Evolutionary conservation across 345 rosid species (phyloP), one percentile per base, ranked within the genome.

Genomic region (Noccaea caerulescens): DNA sequence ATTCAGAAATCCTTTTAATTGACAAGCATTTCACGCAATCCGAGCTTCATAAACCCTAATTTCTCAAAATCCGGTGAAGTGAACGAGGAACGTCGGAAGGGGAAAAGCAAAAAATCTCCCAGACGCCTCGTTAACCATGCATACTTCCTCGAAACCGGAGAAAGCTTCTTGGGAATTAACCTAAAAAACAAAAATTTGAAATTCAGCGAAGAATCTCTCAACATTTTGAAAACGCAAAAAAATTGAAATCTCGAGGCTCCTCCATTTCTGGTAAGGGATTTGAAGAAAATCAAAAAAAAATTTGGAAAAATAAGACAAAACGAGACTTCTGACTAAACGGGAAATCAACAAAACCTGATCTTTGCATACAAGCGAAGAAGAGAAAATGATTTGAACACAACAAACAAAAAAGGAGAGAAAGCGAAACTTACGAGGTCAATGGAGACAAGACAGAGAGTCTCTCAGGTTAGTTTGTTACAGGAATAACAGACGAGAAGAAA

Each of bases 381-480:
- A 64, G 30, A 36, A 37, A 18, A 37, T 41, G 9, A 46, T 9
- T 63, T 54, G 37, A 73, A 50, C 49, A 7, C 13, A 25, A 9
- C 27, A 14, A 30, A 53, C 7, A 36, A 0, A 34, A 10, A 50
- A 2, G 23, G 5, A 55, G 44, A 43, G 39, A 62, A 27, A 76
- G 66, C 54, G 79, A 69, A 69, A 56, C 79, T 69, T 62, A 75
- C 79, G 75, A 76, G 75, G 75, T 76, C 79, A 69, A 76, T 69
- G 65, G 65, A 68, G 43, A 67, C 47, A 49, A 58, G 53, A 73
- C 71, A 73, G 72, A 73, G 54, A 73, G 71, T 4, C 47, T 67
- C 61, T 75, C 45, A 73, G 75, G 75, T 73, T 57, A 54, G 68
- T 66, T 49, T 73, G 72, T 76, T 56, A 56, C 42, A 41, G 12